phyloP scores from a whole-genome alignment of 2,329 filamentous ascomycete genomes.

The Botrytis elliptica region DNA sequence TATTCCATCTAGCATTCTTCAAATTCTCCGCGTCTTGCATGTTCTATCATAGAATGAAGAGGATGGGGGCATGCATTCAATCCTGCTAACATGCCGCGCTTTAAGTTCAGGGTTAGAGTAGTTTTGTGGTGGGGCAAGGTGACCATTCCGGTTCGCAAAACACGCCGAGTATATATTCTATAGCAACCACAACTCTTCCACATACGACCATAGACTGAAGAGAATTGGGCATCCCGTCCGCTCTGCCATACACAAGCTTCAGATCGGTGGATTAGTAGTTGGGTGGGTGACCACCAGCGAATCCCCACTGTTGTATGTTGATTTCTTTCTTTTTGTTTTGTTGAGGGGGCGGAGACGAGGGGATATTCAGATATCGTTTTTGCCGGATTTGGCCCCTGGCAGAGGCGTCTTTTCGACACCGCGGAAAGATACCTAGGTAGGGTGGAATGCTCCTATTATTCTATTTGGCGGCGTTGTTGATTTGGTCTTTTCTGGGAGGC shows the following conservation, averaged over 20 bases:
- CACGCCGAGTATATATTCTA: background rate
- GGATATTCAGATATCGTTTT: background rate
- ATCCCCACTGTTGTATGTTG: background rate
- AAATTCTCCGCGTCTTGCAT: background rate
- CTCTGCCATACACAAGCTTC: background rate
- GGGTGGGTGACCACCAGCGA: background rate
- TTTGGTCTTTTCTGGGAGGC: too few relatives aligned
- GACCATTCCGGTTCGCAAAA: background rate
- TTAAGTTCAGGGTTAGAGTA: background rate
- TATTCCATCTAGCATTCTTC: background rate
- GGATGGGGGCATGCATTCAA: background rate
- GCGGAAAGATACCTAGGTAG: too few relatives aligned
- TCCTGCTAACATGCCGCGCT: background rate
- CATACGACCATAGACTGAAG: background rate
- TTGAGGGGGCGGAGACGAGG: background rate
- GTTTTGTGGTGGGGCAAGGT: background rate
- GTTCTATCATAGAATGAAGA: background rate
- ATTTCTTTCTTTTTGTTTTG: background rate
- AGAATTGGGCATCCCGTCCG: background rate
- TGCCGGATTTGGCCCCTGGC: too few relatives aligned
- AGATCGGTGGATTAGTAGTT: background rate
- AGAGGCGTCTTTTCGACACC: background rate
- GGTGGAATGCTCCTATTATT: too few relatives aligned
- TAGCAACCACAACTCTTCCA: accelerated
- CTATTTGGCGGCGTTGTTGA: background rate